Base-by-base conservation (phyloP, 805 yeast species). In the Alloascoidea hylecoeti region DNA sequence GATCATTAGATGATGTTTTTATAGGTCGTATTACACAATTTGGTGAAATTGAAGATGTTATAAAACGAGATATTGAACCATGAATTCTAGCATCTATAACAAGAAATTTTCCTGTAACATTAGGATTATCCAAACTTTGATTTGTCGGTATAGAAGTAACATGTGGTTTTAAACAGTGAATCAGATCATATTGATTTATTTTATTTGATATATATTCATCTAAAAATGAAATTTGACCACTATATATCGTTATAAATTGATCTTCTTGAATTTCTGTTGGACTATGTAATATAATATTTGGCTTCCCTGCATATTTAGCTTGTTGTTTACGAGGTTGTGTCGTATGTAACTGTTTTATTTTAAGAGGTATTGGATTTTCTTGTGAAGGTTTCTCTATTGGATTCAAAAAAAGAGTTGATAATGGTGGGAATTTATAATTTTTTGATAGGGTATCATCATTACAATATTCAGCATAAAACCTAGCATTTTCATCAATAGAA, bases 1-100 rank as follows among this genome's bases (percentile, higher is more conserved):
- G 46, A 3, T 50, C 59, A 14, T 60, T 44, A 12, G 58, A 49
- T 1, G 70, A 55, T 2, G 81, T 65, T n/a, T n/a, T n/a, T n/a
- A n/a, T n/a, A n/a, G n/a, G n/a, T 35, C 64, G 64, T 18, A 89
- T 57, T 42, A 65, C 72, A 49, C 86, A 78, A 55, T 85, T 86
- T 4, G 95, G 85, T 6, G 68, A 56, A 49, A 96, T 83, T 5
- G 86, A 63, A 42, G 79, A 72, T 42, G 96, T 64, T 18, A 83
- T 61, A 51, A 82, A 89, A 37, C 95, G 58, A 0, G 86, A 63
- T 23, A 68, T 65, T 46, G 84, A 82, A 0, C 96, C 97, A 3
- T 74, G 66, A 33, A 75, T 70, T 42, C 96, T 66, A n/a, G 86
- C 70, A 55, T 88, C 96, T 14, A 88, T 60, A 3, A 70, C 77